Evolutionary conservation across 768 basidiomycete species (phyloP).

Genomic region (Kwoniella sp.): DNA sequence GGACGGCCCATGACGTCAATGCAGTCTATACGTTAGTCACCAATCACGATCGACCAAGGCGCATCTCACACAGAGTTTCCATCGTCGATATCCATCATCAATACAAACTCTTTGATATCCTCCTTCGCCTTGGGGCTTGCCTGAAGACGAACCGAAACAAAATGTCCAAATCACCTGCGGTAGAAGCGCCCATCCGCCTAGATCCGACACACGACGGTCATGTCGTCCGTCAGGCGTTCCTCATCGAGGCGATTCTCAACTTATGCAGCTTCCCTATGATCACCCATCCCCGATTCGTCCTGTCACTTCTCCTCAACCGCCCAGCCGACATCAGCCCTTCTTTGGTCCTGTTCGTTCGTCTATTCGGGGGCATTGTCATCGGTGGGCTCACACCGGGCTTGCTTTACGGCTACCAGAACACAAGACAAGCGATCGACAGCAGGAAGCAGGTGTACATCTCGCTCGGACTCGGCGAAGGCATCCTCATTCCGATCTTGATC

Average conservation of each 20-base stretch:
- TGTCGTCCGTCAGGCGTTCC: conserved; percentile 39
- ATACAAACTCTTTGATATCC: too few species aligned
- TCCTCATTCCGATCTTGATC: conserved; percentile 34
- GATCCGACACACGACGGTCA: conserved; percentile 13
- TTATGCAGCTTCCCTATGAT: conserved; percentile 39
- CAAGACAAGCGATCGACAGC: conserved; percentile 21
- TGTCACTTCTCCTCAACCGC: conserved; percentile 31
- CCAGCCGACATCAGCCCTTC: conserved; percentile 36
- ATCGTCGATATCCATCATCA: too few species aligned
- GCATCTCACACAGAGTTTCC: too few species aligned
- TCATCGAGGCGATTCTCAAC: conserved; percentile 41
- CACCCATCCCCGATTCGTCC: conserved; percentile 32
- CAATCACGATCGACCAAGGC: too few species aligned
- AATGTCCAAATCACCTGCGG: neutral
- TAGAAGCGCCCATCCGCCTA: neutral
- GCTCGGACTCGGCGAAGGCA: conserved; percentile 33
- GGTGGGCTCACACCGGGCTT: conserved; percentile 35
- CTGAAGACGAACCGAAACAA: neutral
- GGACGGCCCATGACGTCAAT: neutral
- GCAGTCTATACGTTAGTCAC: too few species aligned
- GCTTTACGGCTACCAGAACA: conserved; percentile 23
- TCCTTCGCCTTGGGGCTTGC: too few species aligned
- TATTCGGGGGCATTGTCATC: conserved; percentile 38
- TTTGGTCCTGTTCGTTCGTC: conserved; percentile 30
- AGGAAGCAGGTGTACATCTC: conserved; percentile 26